A percentile compares a stretch with the other conserved stretches of the same genome.
Conservation (phyloP, 2,329 filamentous ascomycete genomes). For the Nannizzia gypsea region DNA sequence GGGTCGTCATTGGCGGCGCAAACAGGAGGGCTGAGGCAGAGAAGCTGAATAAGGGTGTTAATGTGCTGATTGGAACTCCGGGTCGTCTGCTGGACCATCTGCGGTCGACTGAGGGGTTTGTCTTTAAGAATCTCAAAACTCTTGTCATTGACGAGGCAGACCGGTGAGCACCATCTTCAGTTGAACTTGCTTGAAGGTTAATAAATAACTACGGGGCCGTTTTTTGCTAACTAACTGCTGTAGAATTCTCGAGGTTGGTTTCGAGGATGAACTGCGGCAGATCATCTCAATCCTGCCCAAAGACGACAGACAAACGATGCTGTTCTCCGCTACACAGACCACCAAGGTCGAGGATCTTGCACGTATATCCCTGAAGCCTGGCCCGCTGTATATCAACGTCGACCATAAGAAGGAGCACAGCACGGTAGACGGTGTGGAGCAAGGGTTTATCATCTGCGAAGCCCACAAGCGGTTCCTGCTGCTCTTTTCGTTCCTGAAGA, state of each 20-base stretch:
- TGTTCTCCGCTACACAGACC: conserved; percentile 98
- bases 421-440: conserved; percentile 86
- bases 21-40: conserved; percentile 84
- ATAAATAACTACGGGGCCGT: too few species aligned
- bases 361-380: conserved; percentile 78
- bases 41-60: conserved; percentile 88
- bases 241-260: conserved; percentile 80
- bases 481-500: conserved; percentile 87
- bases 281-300: conserved; percentile 89
- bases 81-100: conserved; percentile 88
- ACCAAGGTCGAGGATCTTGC: conserved; percentile 97
- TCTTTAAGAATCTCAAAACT: conserved; percentile 85
- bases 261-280: conserved; percentile 96
- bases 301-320: conserved; percentile 81
- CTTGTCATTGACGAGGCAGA: conserved; percentile 95
- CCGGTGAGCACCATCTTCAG: conserved; percentile 31
- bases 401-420: conserved; percentile 80
- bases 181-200: neutral
- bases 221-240: too few species aligned
- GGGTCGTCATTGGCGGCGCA: conserved; percentile 90
- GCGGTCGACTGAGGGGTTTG: conserved; percentile 78
- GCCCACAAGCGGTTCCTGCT: conserved; percentile 87
- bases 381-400: conserved; percentile 93
- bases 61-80: conserved; percentile 86
- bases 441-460: conserved; percentile 90